A percentile compares a stretch with the other conserved stretches of the same genome.
Evolutionary conservation across 768 basidiomycete genomes (phyloP).

Genomic region (Lentinus tigrinus): DNA sequence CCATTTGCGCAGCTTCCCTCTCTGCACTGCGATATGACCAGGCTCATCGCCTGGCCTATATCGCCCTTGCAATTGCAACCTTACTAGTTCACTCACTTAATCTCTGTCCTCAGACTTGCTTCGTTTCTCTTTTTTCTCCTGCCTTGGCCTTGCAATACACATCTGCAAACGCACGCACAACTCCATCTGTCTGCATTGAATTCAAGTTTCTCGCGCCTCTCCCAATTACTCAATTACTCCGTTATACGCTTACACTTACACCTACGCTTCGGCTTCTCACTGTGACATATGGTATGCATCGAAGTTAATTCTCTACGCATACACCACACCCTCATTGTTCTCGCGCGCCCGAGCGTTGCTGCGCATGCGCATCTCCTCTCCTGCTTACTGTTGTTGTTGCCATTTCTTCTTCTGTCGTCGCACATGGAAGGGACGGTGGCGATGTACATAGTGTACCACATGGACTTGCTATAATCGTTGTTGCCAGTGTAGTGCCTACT

Average conservation of each 20-base stretch:
- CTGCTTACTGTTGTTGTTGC: not conserved
- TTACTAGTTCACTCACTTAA: no score
- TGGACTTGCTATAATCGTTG: not conserved
- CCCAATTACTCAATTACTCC: not conserved
- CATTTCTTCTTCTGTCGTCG: not conserved
- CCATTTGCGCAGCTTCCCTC: not conserved
- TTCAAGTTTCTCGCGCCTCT: not conserved
- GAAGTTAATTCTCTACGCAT: conserved; percentile 9
- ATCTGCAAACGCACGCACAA: no score
- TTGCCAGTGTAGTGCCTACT: not conserved
- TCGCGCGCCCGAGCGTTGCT: not conserved
- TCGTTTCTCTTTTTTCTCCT: no score
- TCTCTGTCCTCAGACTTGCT: no score
- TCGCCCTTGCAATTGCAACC: not conserved
- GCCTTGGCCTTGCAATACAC: no score
- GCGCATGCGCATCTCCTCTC: not conserved
- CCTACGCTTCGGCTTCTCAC: not conserved
- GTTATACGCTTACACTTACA: not conserved
- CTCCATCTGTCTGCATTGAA: not conserved
- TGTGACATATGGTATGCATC: conserved; percentile 7
- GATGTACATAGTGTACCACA: conserved; percentile 1
- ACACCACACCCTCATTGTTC: conserved; percentile 12
- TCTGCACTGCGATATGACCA: not conserved
- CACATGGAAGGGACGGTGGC: not conserved
- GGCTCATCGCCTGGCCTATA: not conserved